phyloP scores from a whole-genome alignment of 495 filamentous ascomycete genomes.

The Saxophila tyrrhenica region DNA sequence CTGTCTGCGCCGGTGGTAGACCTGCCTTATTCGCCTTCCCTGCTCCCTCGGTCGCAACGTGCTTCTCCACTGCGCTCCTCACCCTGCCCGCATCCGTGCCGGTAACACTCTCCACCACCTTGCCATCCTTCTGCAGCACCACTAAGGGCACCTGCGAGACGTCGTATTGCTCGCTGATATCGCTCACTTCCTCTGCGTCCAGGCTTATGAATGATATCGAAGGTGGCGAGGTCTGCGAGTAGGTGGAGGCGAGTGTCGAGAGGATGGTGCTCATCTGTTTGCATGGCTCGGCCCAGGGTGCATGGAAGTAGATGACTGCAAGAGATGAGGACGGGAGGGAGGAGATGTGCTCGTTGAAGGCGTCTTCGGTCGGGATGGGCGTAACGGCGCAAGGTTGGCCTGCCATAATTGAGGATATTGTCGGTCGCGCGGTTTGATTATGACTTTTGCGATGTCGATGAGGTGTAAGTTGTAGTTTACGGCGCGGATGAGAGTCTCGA shows the following conservation, averaged over 20 bases:
- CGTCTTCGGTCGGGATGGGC: constrained; percentile 56
- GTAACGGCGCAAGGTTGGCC: constrained; percentile 39
- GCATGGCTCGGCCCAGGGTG: constrained; percentile 94
- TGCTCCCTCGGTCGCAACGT: constrained; percentile 37
- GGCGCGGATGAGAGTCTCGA: too few relatives aligned
- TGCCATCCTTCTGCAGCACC: constrained; percentile 58
- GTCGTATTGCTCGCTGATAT: constrained; percentile 79
- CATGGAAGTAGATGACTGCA: constrained; percentile 81
- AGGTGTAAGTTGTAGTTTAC: too few relatives aligned
- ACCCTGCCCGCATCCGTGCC: constrained; percentile 80
- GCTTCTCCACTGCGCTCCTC: constrained; percentile 67
- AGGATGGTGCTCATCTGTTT: constrained; percentile 86
- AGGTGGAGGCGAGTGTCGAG: constrained; percentile 68
- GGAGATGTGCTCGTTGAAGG: constrained; percentile 54
- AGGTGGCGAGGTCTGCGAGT: constrained; percentile 52
- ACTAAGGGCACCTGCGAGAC: constrained; percentile 90
- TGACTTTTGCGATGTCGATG: too few relatives aligned
- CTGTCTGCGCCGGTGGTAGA: constrained; percentile 44
- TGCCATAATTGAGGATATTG: not conserved
- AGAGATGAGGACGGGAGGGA: constrained; percentile 56
- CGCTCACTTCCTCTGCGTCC: constrained; percentile 79
- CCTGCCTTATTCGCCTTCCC: constrained; percentile 22
- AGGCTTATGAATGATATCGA: constrained; percentile 71
- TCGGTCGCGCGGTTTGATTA: too few relatives aligned
- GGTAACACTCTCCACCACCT: constrained; percentile 67